phyloP scores from a whole-genome alignment of 208 protist species.

The Acanthamoeba triangularis region DNA sequence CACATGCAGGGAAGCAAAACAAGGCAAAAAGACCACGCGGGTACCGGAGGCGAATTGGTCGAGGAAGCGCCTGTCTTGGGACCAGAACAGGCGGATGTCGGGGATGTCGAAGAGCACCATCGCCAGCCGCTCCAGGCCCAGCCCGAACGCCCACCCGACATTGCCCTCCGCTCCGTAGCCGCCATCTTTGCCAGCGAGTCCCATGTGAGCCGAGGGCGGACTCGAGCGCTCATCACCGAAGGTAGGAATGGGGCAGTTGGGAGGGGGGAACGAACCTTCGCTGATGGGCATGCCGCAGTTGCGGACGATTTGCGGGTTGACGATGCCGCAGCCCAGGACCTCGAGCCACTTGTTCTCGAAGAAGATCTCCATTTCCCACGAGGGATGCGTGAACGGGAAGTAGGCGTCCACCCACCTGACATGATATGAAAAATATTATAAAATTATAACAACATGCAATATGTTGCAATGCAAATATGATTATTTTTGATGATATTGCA shows the following conservation, averaged over 20 bases:
- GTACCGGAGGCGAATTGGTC: conserved; percentile 81
- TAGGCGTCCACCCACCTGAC: conserved; percentile 92
- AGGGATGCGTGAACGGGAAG: conserved; percentile 95
- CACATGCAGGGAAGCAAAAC: background rate
- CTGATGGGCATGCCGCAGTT: conserved; percentile 70
- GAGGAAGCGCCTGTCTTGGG: conserved; percentile 88
- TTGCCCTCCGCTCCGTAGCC: background rate
- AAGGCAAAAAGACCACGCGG: background rate
- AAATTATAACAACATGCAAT: background rate
- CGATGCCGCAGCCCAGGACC: conserved; percentile 93
- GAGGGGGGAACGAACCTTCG: background rate
- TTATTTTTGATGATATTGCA: too few relatives aligned
- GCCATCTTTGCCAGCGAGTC: background rate
- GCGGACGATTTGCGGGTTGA: conserved; percentile 88
- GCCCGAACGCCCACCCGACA: conserved; percentile 87
- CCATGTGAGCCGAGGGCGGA: background rate
- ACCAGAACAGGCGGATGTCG: conserved; percentile 96
- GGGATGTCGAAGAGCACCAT: conserved; percentile 94
- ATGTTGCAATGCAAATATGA: background rate
- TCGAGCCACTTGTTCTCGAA: conserved; percentile 94
- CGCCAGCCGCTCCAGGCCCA: conserved; percentile 94
- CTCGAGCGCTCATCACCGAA: background rate
- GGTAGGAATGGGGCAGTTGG: background rate
- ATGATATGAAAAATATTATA: too few relatives aligned
- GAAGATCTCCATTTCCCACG: conserved; percentile 93